Evolutionary conservation across 306 rosid species (phyloP), one percentile per base, ranked within the genome.

Genomic region (Quercus suber): DNA sequence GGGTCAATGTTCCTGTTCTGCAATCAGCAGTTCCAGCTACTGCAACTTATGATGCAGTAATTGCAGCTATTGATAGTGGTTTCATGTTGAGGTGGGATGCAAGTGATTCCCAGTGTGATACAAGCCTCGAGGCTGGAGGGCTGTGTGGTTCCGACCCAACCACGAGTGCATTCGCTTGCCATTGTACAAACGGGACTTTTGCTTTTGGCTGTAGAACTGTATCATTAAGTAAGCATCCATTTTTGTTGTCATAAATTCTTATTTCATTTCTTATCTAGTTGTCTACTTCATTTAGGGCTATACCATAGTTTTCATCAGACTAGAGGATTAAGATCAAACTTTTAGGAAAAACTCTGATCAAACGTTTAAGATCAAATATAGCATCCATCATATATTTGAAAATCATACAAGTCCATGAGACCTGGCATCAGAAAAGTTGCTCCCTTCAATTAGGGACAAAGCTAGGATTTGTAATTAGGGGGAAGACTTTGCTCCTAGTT

Each of bases 21-120:
- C 59, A 77, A 45, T 75, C 93, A 51, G 84, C 49, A 8, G 76
- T 78, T 35, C 37, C n/a, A 7, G 30, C 3, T 67, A 0, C 73
- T 64, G 33, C 74, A 12, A 85, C 79, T 3, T 28, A 4, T 37
- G 76, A 41, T 13, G 82, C 73, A 64, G 63, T 89, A 25, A 68
- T 5, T 58, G 81, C 14, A 11, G 86, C 82, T 27, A 65, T 93
- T 18, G 60, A 81, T 31, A 55, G 60, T 2, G 93, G 97, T 27
- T 90, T 88, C 83, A 76, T 31, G 4, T 78, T 87, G 64, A 23
- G 27, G 43, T 91, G 94, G 97, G 19, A 81, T 60, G 87, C 82
- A 31, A 84, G 71, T n/a, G 81, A 83, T 20, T 52, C 15, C 56
- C 37, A 74, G 83, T 92, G 96, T 61, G 43, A 55, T 31, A 73